Percentiles rank a stretch among this genome's conserved stretches.
These are phyloP conservation scores for Nemania sp. DNA, from an alignment of 2,329 filamentous ascomycete species.

Conservation along the genomic window DNA sequence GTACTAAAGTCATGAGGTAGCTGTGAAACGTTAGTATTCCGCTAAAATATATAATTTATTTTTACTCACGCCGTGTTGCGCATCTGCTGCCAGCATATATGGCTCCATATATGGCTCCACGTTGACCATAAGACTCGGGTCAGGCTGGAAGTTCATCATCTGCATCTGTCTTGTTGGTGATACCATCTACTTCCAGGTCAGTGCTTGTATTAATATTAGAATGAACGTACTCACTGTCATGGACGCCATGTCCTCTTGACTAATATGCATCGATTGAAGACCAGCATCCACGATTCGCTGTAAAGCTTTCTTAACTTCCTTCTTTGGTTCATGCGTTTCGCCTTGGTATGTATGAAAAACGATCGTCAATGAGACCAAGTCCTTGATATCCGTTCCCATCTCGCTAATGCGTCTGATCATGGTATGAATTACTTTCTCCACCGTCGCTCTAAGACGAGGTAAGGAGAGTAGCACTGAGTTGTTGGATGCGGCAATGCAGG, in stretches of 20 bases:
- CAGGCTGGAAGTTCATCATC: conserved; percentile 30
- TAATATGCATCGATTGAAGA: conserved; percentile 50
- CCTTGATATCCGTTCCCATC: conserved; percentile 55
- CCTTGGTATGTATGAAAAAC: conserved; percentile 52
- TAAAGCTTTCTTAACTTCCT: conserved; percentile 49
- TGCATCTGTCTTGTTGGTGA: conserved; percentile 25
- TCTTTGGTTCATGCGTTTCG: conserved; percentile 46
- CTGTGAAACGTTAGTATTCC: conserved; percentile 27
- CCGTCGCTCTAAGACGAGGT: conserved; percentile 37
- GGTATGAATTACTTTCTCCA: conserved; percentile 53
- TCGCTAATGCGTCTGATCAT: conserved; percentile 50
- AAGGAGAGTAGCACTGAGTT: conserved; percentile 38
- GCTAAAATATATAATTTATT: not conserved
- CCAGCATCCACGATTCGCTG: conserved; percentile 51
- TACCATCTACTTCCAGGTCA: conserved; percentile 28
- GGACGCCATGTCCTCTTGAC: conserved; percentile 44
- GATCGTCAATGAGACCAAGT: conserved; percentile 54
- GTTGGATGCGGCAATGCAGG: conserved; percentile 35
- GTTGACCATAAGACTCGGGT: conserved; percentile 30
- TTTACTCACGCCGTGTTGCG: conserved; percentile 34
- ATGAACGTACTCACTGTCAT: conserved; percentile 36
- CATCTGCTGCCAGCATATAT: conserved; percentile 35
- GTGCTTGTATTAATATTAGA: not conserved
- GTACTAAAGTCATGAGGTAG: conserved; percentile 37
- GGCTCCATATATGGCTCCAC: conserved; percentile 34